phyloP scores from a whole-genome alignment of 805 yeast genomes.

The Metschnikowia koreensis region DNA sequence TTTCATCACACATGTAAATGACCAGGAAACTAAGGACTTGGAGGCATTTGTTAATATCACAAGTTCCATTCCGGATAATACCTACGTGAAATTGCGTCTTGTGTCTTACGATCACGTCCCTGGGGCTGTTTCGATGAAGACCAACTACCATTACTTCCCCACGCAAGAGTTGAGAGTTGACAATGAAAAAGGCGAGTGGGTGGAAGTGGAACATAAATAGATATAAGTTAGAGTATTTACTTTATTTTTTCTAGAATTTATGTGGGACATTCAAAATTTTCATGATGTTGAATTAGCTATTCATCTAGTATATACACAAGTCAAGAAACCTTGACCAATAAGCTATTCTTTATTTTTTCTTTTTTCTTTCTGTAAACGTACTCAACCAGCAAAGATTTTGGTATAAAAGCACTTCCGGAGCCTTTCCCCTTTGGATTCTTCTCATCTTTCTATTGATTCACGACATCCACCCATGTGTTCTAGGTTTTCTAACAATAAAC shows the following conservation, averaged over 20 bases:
- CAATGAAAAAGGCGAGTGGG: constrained; percentile 42
- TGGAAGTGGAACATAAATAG: constrained; percentile 48
- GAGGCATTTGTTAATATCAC: constrained; percentile 66
- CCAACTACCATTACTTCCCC: constrained; percentile 86
- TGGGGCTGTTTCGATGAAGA: constrained; percentile 78
- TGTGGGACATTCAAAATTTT: neutral
- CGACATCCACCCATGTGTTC: neutral
- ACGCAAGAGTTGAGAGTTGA: constrained; percentile 60
- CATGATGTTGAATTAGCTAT: neutral
- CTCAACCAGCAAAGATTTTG: too few species aligned
- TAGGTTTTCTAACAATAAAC: neutral
- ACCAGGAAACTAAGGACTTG: constrained; percentile 64
- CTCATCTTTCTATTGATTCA: neutral
- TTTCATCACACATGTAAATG: constrained; percentile 88
- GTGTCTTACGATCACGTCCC: constrained; percentile 87
- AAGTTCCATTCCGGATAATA: constrained; percentile 69
- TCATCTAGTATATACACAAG: neutral
- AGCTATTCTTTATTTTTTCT: neutral
- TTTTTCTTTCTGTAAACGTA: neutral
- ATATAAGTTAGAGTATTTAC: neutral
- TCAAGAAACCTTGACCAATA: neutral
- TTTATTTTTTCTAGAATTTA: too few species aligned
- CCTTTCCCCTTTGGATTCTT: neutral
- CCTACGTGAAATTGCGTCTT: constrained; percentile 76
- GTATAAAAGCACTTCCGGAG: neutral